Percentiles rank a stretch among this genome's conserved stretches.
Conservation (phyloP, 2,329 filamentous ascomycete species). For the Claviceps paspali region DNA sequence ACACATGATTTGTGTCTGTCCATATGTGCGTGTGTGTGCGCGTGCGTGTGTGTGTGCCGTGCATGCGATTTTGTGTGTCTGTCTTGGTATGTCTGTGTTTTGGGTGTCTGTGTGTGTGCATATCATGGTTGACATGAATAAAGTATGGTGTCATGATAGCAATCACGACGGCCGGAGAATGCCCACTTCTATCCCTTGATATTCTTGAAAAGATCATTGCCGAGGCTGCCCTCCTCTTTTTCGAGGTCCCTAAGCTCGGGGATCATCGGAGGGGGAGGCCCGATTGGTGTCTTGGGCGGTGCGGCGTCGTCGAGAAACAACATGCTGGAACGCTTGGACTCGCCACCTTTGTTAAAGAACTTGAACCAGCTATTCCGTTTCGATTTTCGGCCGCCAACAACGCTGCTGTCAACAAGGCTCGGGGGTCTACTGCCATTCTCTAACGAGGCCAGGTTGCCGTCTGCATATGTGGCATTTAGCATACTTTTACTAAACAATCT, state of each 20-base stretch:
- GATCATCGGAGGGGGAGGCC: constrained; percentile 45
- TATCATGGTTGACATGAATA: not conserved
- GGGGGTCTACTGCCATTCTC: constrained; percentile 27
- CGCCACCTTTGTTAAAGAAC: constrained; percentile 30
- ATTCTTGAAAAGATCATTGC: constrained; percentile 41
- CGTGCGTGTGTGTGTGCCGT: not conserved
- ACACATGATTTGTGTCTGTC: not conserved
- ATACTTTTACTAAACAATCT: constrained; percentile 40
- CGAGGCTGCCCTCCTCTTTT: constrained; percentile 30
- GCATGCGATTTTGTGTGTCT: too few species aligned
- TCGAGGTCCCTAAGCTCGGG: constrained; percentile 40
- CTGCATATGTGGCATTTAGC: constrained; percentile 37
- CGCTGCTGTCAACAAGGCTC: constrained; percentile 34
- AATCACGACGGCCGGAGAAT: not conserved
- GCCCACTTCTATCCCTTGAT: constrained; percentile 31
- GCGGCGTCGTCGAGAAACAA: constrained; percentile 20
- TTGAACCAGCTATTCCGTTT: constrained; percentile 46
- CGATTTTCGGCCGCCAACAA: constrained; percentile 36
- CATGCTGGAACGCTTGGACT: constrained; percentile 26
- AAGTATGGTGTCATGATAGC: not conserved
- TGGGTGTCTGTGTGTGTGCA: too few species aligned
- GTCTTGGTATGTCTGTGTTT: too few species aligned
- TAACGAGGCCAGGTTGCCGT: constrained; percentile 29
- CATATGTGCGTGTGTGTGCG: not conserved
- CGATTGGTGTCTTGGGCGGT: constrained; percentile 21